Conservation (phyloP, 176 grass and related monocot genomes). For the Alopecurus myosuroides region DNA sequence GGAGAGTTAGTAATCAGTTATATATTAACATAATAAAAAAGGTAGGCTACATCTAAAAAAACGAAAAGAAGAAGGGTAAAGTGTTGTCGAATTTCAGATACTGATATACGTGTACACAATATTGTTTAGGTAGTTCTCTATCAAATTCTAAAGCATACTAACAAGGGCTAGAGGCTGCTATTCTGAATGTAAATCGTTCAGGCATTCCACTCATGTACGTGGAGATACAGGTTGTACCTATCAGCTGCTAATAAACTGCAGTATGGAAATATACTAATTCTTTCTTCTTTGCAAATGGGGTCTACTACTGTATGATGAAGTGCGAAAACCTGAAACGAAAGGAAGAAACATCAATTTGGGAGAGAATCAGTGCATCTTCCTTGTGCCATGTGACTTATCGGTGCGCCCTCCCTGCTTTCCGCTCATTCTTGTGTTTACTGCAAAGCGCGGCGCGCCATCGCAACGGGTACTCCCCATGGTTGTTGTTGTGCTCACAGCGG, state of each 20-base stretch:
- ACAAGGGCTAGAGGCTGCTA: conserved; percentile 28
- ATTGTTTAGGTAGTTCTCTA: conserved; percentile 8
- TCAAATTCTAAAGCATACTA: neutral
- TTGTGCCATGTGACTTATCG: neutral
- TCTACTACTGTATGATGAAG: neutral
- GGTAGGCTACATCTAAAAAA: neutral
- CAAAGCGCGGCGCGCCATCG: neutral
- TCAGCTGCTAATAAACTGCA: neutral
- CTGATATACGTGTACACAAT: conserved; percentile 50
- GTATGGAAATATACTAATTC: neutral
- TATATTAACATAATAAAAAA: conserved; percentile 19
- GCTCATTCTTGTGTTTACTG: neutral
- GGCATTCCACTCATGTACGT: neutral
- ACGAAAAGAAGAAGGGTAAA: conserved; percentile 18
- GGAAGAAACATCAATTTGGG: neutral
- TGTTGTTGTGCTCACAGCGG: neutral
- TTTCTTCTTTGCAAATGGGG: neutral
- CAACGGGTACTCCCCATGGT: too few relatives aligned
- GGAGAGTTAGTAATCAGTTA: conserved; percentile 34
- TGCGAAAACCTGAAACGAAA: neutral
- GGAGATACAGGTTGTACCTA: neutral
- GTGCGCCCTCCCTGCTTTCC: neutral
- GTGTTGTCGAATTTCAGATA: neutral
- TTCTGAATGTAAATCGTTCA: conserved; percentile 6
- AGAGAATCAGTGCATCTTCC: neutral